Conservation (phyloP, 805 yeast species). For the Candida palmyrensis region DNA sequence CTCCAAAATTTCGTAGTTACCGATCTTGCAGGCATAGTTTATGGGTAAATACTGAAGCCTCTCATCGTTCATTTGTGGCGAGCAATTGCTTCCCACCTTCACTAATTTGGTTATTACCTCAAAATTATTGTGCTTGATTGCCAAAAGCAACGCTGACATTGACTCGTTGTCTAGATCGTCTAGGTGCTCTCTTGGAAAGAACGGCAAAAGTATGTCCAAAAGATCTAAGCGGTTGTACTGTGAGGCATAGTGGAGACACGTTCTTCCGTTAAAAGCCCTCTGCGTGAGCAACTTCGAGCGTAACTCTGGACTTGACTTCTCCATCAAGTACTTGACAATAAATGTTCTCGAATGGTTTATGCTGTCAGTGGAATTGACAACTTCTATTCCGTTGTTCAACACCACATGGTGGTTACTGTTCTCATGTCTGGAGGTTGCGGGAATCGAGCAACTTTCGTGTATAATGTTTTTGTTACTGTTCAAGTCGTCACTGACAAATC, state of each 20-base stretch:
- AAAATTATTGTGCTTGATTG: conserved; percentile 66
- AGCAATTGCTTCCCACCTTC: conserved; percentile 29
- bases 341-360: conserved; percentile 34
- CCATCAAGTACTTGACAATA: conserved; percentile 29
- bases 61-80: conserved; percentile 41
- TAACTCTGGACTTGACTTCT: conserved; percentile 12
- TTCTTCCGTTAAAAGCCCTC: conserved; percentile 68
- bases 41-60: conserved; percentile 69
- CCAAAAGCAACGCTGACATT: conserved; percentile 75
- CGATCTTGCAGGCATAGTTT: conserved; percentile 84
- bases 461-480: conserved; percentile 58
- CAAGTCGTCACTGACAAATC: conserved; percentile 58
- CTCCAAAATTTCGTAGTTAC: conserved; percentile 66
- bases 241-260: conserved; percentile 85
- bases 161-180: conserved; percentile 66
- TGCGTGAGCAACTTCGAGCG: conserved; percentile 20
- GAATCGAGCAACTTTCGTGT: conserved; percentile 58
- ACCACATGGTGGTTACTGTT: conserved; percentile 24
- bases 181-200: conserved; percentile 30
- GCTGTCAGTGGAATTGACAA: conserved; percentile 31
- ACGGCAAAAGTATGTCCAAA: conserved; percentile 36
- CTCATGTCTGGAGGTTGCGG: conserved; percentile 29
- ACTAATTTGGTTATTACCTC: conserved; percentile 30
- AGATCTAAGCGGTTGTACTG: conserved; percentile 45
- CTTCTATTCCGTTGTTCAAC: conserved; percentile 40